Conservation (phyloP, 1,139 yeast genomes). For the Meyerozyma smithsonii region DNA sequence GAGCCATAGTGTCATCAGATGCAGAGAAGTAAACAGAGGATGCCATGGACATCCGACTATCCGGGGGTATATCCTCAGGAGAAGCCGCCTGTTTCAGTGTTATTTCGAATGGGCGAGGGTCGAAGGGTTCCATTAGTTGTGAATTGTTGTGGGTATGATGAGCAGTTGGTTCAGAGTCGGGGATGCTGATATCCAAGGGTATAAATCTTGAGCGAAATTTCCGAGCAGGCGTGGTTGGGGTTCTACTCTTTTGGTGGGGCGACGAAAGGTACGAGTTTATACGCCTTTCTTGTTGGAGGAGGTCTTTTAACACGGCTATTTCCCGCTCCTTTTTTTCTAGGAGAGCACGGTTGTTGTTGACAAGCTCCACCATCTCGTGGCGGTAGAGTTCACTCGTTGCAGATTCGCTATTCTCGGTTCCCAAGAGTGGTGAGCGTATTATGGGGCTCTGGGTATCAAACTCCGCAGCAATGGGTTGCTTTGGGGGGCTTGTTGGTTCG, state of each 20-base stretch:
- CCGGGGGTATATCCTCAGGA: neutral
- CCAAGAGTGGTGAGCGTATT: neutral
- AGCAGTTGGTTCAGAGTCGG: neutral
- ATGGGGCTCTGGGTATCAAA: neutral
- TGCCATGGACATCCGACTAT: neutral
- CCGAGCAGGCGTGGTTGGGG: neutral
- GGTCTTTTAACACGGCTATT: conserved; percentile 21
- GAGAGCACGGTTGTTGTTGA: conserved; percentile 22
- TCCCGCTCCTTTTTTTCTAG: conserved; percentile 26
- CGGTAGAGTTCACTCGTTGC: conserved; percentile 12
- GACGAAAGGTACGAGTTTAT: conserved; percentile 1
- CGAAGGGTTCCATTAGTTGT: no score
- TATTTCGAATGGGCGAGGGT: neutral
- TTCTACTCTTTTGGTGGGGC: conserved; percentile 6
- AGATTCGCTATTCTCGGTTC: neutral
- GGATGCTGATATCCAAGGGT: conserved; percentile 8
- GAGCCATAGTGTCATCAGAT: neutral
- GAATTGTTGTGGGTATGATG: no score
- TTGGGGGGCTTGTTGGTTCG: neutral
- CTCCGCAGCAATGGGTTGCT: neutral
- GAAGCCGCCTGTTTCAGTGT: neutral
- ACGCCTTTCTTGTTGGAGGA: conserved; percentile 22
- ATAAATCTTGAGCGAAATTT: conserved; percentile 7
- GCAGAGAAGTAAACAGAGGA: conserved; percentile 1
- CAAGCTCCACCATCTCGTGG: conserved; percentile 23